Evolutionary conservation across 2,329 filamentous ascomycete species (phyloP).

Genomic region (Colletotrichum nymphaeae): DNA sequence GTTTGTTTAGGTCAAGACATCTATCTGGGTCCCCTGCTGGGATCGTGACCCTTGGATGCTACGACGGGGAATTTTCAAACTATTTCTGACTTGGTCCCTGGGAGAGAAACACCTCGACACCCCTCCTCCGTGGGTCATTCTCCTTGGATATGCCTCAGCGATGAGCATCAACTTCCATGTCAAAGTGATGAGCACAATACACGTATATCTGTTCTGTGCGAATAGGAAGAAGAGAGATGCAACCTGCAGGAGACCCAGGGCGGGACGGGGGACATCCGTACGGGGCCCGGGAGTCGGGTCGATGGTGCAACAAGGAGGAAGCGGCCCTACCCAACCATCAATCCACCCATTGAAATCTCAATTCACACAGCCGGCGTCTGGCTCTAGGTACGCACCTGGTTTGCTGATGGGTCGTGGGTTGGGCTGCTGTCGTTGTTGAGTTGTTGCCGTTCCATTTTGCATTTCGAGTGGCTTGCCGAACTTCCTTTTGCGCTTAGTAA

Average conservation of each 20-base stretch:
- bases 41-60: constrained; percentile 1
- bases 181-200: background rate
- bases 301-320: constrained; percentile 2
- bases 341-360: background rate
- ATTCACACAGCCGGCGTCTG: background rate
- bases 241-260: background rate
- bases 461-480: background rate
- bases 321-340: background rate
- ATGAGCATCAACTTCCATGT: background rate
- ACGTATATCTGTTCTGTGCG: background rate
- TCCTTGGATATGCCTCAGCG: background rate
- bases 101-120: background rate
- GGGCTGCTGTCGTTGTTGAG: background rate
- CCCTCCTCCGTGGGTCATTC: background rate
- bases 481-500: constrained; percentile 6
- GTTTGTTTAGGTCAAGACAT: constrained; percentile 7
- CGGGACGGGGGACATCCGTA: constrained; percentile 8
- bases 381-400: background rate
- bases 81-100: background rate
- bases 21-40: background rate
- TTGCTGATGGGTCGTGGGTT: background rate
- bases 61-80: constrained; percentile 10
- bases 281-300: background rate
- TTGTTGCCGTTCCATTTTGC: background rate
- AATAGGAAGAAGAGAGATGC: background rate